phyloP scores from a whole-genome alignment of 768 basidiomycete species.

The Hypsizygus marmoreus region DNA sequence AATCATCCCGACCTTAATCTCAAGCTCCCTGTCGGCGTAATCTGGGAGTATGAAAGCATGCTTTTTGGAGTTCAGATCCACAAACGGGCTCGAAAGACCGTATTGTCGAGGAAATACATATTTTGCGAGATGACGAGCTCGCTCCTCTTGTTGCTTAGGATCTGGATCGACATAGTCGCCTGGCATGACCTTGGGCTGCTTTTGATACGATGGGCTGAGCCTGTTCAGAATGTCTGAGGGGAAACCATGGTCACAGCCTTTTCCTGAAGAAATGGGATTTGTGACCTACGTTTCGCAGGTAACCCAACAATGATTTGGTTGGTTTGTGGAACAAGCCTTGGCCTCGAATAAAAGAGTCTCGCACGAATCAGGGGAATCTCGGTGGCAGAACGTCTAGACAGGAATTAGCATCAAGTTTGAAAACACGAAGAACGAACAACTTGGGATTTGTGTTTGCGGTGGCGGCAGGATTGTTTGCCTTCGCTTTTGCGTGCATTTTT shows the following conservation, averaged over 20 bases:
- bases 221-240: slow-evolving; percentile 65
- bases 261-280: too few relatives aligned
- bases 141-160: slow-evolving; percentile 44
- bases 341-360: slow-evolving; percentile 70
- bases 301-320: slow-evolving; percentile 62
- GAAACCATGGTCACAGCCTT: too few relatives aligned
- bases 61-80: slow-evolving; percentile 19
- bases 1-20: slow-evolving; percentile 68
- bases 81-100: slow-evolving; percentile 63
- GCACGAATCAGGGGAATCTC: slow-evolving; percentile 55
- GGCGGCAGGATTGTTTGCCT: too few relatives aligned
- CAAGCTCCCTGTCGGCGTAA: slow-evolving; percentile 62
- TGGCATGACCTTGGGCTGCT: slow-evolving; percentile 26
- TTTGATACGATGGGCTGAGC: slow-evolving; percentile 46
- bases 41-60: slow-evolving; percentile 43
- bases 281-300: slow-evolving; percentile 60
- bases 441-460: too few relatives aligned
- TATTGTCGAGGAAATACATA: slow-evolving; percentile 87
- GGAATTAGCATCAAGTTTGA: not conserved
- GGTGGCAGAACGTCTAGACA: slow-evolving; percentile 43
- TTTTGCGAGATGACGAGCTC: slow-evolving; percentile 70
- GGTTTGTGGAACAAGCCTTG: slow-evolving; percentile 51
- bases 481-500: not conserved
- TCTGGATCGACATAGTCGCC: slow-evolving; percentile 44
- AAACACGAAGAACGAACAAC: not conserved